phyloP scores from a whole-genome alignment of 2,329 filamentous ascomycete genomes.

The Furcasterigmium furcatum region DNA sequence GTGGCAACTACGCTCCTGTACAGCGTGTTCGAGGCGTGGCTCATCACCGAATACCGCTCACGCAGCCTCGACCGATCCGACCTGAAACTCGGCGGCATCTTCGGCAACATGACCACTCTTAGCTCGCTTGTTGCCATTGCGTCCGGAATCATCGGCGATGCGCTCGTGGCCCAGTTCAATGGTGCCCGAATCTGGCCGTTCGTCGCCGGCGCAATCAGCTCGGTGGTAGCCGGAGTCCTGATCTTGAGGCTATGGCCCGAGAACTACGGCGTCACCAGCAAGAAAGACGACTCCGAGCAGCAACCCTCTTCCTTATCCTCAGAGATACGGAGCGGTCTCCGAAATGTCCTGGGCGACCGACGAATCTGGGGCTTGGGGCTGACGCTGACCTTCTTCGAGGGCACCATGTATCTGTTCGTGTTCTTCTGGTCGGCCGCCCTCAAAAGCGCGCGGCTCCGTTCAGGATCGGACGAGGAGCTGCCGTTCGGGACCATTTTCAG shows the following conservation, averaged over 20 bases:
- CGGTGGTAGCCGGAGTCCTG: constrained; percentile 37
- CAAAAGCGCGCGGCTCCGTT: constrained; percentile 31
- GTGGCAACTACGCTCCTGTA: constrained; percentile 55
- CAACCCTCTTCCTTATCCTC: constrained; percentile 6
- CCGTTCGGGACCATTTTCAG: constrained; percentile 51
- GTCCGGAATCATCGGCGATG: constrained; percentile 49
- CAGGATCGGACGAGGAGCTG: constrained; percentile 20
- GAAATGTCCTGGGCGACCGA: constrained; percentile 31
- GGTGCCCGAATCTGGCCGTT: constrained; percentile 51
- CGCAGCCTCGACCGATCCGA: constrained; percentile 36
- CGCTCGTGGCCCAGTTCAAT: constrained; percentile 37
- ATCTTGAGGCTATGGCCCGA: constrained; percentile 41
- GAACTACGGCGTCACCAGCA: constrained; percentile 18
- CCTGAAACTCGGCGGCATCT: constrained; percentile 44
- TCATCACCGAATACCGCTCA: constrained; percentile 53
- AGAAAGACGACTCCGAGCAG: constrained; percentile 3
- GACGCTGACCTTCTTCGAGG: constrained; percentile 56
- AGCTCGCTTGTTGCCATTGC: constrained; percentile 54
- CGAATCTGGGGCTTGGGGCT: constrained; percentile 48
- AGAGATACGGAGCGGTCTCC: constrained; percentile 16
- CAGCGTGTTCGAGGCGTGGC: constrained; percentile 58
- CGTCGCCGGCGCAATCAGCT: constrained; percentile 37
- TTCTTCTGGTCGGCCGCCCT: constrained; percentile 60
- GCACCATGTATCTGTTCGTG: constrained; percentile 60
- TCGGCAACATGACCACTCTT: constrained; percentile 47